These are phyloP conservation scores for Fraxinus nigra DNA, from an alignment of 305 asterid genomes.

Conservation along the genomic window DNA sequence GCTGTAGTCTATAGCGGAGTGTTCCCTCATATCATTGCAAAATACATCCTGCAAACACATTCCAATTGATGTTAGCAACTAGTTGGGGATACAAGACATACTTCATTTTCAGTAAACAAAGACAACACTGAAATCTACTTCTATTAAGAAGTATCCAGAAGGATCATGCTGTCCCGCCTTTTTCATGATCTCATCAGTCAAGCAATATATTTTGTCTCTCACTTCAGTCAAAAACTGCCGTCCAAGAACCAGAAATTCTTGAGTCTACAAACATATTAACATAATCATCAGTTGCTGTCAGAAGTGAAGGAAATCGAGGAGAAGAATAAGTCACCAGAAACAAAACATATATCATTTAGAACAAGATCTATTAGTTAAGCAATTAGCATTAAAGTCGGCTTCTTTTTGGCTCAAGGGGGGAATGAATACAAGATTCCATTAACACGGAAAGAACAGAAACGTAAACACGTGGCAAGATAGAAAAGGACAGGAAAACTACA, in stretches of 20 bases:
- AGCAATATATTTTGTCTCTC: conserved; percentile 74
- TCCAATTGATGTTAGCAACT: conserved; percentile 17
- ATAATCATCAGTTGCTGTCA: conserved; percentile 26
- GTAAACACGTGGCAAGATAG: background rate
- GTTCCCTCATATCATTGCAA: conserved; percentile 68
- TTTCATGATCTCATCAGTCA: conserved; percentile 77
- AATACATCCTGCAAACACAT: conserved; percentile 59
- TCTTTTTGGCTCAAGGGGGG: background rate
- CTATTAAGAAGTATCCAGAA: conserved; percentile 89
- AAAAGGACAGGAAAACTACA: background rate
- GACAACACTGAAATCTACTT: conserved; percentile 39
- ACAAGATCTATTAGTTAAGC: background rate
- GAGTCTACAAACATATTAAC: conserved; percentile 46
- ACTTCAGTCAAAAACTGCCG: conserved; percentile 76
- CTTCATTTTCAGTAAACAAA: conserved; percentile 10
- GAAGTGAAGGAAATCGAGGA: background rate
- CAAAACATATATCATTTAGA: conserved; percentile 12
- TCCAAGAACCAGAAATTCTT: conserved; percentile 83
- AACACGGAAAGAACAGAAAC: background rate
- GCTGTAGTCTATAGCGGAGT: conserved; percentile 66
- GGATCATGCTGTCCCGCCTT: conserved; percentile 58
- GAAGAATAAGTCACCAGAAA: conserved; percentile 4
- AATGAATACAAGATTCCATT: background rate
- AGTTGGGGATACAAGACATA: background rate
- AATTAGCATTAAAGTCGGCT: background rate